These are phyloP conservation scores for Microsporum ferrugineum DNA, from an alignment of 2,329 filamentous ascomycete species.

Conservation along the genomic window DNA sequence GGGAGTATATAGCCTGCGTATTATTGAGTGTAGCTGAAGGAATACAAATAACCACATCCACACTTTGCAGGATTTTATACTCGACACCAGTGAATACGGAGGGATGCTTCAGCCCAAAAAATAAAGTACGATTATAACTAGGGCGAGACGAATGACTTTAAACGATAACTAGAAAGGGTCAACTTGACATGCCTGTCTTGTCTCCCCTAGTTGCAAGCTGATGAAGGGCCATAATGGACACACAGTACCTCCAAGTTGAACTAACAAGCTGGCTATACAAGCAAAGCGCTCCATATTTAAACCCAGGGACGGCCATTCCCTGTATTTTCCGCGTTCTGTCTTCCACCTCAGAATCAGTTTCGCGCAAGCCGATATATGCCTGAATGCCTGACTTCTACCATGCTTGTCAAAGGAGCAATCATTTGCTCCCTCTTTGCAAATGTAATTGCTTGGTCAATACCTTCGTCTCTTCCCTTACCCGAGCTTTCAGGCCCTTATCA, in stretches of 20 bases:
- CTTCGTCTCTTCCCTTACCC: constrained; percentile 5
- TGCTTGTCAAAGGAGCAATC: background rate
- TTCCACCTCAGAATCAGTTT: background rate
- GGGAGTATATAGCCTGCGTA: no score
- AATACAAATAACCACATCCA: background rate
- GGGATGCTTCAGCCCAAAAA: no score
- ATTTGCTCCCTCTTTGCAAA: background rate
- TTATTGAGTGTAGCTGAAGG: background rate
- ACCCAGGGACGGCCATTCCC: background rate
- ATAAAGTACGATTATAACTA: no score
- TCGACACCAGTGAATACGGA: background rate
- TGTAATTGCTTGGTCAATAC: background rate
- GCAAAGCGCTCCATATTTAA: background rate
- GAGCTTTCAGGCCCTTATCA: constrained; percentile 6
- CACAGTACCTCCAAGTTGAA: background rate
- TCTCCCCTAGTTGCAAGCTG: background rate
- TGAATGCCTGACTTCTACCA: background rate
- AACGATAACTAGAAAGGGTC: no score
- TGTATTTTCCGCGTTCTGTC: background rate
- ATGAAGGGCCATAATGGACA: background rate
- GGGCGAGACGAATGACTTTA: no score
- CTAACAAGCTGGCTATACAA: background rate
- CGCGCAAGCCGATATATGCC: background rate
- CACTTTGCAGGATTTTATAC: background rate
- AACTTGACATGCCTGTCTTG: background rate